Conservation (phyloP, 805 yeast genomes). For the Spathaspora girioi region DNA sequence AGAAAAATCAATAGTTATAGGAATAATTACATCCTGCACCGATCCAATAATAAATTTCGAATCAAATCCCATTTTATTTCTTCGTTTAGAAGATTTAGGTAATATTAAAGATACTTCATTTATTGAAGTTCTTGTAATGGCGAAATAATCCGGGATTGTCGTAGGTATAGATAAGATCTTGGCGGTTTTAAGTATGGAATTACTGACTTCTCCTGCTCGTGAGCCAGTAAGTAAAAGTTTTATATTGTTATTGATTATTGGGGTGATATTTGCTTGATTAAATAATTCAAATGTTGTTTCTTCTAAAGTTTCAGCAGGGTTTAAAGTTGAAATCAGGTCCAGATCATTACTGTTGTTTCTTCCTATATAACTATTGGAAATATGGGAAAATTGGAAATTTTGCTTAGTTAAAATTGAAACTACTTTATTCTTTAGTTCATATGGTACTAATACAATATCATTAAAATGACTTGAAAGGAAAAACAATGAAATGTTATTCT, state of each 20-base stretch:
- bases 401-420: slow-evolving; percentile 40
- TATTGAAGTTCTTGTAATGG: slow-evolving; percentile 48
- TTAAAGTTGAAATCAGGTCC: background rate
- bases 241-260: slow-evolving; percentile 36
- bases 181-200: slow-evolving; percentile 42
- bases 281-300: slow-evolving; percentile 33
- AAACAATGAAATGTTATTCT: slow-evolving; percentile 54
- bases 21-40: slow-evolving; percentile 52
- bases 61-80: slow-evolving; percentile 38
- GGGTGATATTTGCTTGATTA: slow-evolving; percentile 35
- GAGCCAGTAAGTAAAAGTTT: slow-evolving; percentile 57
- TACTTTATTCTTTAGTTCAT: slow-evolving; percentile 40
- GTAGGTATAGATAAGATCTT: slow-evolving; percentile 28
- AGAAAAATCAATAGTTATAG: slow-evolving; percentile 52
- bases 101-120: slow-evolving; percentile 48
- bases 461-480: slow-evolving; percentile 62
- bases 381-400: slow-evolving; percentile 42
- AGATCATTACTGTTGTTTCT: background rate
- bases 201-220: slow-evolving; percentile 43
- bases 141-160: slow-evolving; percentile 42
- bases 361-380: slow-evolving; percentile 39
- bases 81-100: slow-evolving; percentile 36
- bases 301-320: slow-evolving; percentile 19
- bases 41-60: slow-evolving; percentile 50
- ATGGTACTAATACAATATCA: slow-evolving; percentile 61